Conservation (phyloP, 2,329 filamentous ascomycete genomes). For the Arachnomyces sp. region DNA sequence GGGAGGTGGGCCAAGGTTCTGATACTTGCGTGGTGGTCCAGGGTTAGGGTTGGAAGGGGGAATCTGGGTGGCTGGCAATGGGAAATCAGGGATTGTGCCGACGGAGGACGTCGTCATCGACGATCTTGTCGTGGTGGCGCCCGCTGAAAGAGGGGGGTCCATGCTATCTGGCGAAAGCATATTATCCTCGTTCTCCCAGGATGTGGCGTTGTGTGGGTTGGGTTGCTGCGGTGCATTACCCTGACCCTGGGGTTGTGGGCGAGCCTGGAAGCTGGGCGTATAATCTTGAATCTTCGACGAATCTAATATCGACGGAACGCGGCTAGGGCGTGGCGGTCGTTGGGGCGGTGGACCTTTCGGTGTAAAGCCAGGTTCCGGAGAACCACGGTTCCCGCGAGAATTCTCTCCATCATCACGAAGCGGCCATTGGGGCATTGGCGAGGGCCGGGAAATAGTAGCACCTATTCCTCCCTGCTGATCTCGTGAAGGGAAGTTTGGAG, state of each 20-base stretch:
- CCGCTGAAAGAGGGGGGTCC: slow-evolving; percentile 20
- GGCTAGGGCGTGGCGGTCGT: slow-evolving; percentile 33
- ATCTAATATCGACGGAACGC: slow-evolving; percentile 29
- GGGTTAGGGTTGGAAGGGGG: slow-evolving; percentile 15
- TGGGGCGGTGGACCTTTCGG: slow-evolving; percentile 32
- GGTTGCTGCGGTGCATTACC: slow-evolving; percentile 17
- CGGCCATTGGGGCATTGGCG: slow-evolving; percentile 40
- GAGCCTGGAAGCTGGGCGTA: slow-evolving; percentile 18
- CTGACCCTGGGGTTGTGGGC: slow-evolving; percentile 21
- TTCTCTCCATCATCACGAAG: slow-evolving; percentile 29
- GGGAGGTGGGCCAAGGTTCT: slow-evolving; percentile 24
- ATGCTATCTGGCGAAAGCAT: slow-evolving; percentile 17
- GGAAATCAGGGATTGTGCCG: slow-evolving; percentile 22
- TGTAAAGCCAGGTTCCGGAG: slow-evolving; percentile 20
- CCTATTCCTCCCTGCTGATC: slow-evolving; percentile 7
- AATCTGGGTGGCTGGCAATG: slow-evolving; percentile 13
- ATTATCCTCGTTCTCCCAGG: slow-evolving; percentile 12
- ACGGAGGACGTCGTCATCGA: slow-evolving; percentile 18
- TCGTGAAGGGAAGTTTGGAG: slow-evolving; percentile 10
- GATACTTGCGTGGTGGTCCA: slow-evolving; percentile 18
- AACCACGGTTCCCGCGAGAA: slow-evolving; percentile 15
- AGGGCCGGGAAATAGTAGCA: slow-evolving; percentile 13
- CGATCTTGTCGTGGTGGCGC: slow-evolving; percentile 21
- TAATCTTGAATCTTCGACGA: slow-evolving; percentile 25
- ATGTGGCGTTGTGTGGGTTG: slow-evolving; percentile 13